These are phyloP conservation scores for Brassica rapa DNA, from an alignment of 345 rosid genomes.

Conservation along the genomic window DNA sequence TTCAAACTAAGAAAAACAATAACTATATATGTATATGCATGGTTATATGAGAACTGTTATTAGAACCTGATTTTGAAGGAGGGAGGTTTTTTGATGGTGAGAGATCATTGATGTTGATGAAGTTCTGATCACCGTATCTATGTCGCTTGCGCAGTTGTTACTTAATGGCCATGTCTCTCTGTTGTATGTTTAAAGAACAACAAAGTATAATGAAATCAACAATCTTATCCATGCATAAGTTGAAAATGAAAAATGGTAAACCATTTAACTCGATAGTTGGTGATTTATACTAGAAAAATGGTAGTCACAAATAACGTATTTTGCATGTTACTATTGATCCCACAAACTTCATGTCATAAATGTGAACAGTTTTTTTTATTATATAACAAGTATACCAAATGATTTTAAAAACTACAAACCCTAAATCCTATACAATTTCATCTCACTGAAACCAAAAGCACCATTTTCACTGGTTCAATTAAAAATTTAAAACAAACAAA, in stretches of 20 bases:
- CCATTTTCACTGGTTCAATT: no score
- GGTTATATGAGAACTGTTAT: background rate
- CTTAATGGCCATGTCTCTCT: slow-evolving; percentile 42
- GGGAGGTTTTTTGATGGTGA: slow-evolving; percentile 32
- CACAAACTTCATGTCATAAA: background rate
- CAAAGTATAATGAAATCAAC: background rate
- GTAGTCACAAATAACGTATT: background rate
- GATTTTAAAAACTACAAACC: background rate
- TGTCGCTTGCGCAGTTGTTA: slow-evolving; percentile 34
- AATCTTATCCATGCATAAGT: background rate
- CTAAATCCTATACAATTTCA: slow-evolving; percentile 4
- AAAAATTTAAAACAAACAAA: no score
- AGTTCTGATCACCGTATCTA: slow-evolving; percentile 33
- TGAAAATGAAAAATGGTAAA: background rate
- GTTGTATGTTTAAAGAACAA: background rate
- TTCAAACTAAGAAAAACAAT: background rate
- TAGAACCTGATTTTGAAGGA: slow-evolving; percentile 39
- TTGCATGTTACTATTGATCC: background rate
- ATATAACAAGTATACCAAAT: background rate
- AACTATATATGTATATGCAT: slow-evolving; percentile 16
- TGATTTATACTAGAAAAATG: background rate
- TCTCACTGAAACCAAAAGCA: background rate
- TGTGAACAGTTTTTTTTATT: background rate
- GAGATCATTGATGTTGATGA: slow-evolving; percentile 39
- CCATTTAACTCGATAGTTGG: background rate